Evolutionary conservation across 2,329 filamentous ascomycete genomes (phyloP).

Genomic region (Hypomyces rosellus): DNA sequence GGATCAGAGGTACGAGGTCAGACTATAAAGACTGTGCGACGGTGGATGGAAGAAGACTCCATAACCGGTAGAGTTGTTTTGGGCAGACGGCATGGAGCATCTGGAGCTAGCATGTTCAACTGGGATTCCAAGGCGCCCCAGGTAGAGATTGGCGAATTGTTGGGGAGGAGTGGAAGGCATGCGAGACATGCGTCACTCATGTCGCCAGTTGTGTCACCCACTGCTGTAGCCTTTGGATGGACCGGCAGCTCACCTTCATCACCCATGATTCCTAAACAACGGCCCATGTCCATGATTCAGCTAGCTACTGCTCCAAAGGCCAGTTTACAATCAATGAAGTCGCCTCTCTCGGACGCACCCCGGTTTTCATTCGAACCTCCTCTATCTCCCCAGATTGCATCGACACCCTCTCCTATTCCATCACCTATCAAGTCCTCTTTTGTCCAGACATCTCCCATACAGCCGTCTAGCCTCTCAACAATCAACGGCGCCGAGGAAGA

Average conservation of each 20-base stretch:
- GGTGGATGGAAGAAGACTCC: constrained; percentile 62
- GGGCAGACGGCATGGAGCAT: constrained; percentile 31
- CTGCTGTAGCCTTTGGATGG: constrained; percentile 24
- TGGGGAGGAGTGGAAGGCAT: constrained; percentile 21
- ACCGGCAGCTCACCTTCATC: constrained; percentile 10
- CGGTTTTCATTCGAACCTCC: not conserved
- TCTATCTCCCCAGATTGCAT: not conserved
- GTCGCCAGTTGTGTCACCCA: constrained; percentile 20
- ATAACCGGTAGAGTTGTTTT: constrained; percentile 43
- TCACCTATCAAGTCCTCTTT: constrained; percentile 3
- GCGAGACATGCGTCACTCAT: constrained; percentile 20
- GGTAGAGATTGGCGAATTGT: constrained; percentile 38
- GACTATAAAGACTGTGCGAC: constrained; percentile 51
- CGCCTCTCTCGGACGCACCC: not conserved
- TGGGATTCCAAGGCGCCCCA: constrained; percentile 51
- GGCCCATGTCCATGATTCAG: constrained; percentile 2
- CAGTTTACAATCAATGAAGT: not conserved
- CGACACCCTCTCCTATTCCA: not conserved
- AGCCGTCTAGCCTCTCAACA: not conserved
- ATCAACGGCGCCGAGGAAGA: constrained; percentile 20
- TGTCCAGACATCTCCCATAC: not conserved
- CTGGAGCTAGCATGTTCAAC: constrained; percentile 49
- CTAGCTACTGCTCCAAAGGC: not conserved
- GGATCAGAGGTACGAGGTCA: constrained; percentile 48
- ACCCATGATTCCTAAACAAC: constrained; percentile 6